Conservation (phyloP, 352 stramenopile genomes). For the Pythium sp. region DNA sequence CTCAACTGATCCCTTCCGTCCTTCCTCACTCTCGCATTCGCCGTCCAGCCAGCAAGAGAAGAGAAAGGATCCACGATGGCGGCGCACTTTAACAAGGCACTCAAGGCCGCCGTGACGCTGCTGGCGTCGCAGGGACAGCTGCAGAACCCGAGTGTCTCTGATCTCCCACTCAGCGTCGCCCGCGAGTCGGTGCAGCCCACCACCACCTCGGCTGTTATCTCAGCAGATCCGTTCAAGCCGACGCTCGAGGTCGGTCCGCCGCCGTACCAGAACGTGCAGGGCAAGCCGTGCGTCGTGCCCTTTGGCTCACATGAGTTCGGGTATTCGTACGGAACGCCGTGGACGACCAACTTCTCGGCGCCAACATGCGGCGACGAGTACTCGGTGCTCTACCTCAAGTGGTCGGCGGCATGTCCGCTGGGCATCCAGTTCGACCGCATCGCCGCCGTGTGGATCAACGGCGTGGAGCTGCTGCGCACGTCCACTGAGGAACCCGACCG, state of each 20-base stretch:
- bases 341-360: slow-evolving; percentile 32
- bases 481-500: slow-evolving; percentile 66
- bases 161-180: slow-evolving; percentile 3
- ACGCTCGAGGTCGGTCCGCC: slow-evolving; percentile 41
- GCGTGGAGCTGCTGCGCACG: slow-evolving; percentile 67
- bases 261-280: slow-evolving; percentile 40
- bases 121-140: slow-evolving; percentile 33
- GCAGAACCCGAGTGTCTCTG: slow-evolving; percentile 15
- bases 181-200: slow-evolving; percentile 10
- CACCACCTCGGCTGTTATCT: slow-evolving; percentile 3
- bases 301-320: slow-evolving; percentile 50
- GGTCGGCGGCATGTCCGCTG: slow-evolving; percentile 33
- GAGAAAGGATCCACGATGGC: slow-evolving; percentile 4
- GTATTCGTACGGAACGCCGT: slow-evolving; percentile 60
- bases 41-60: not conserved
- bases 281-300: slow-evolving; percentile 40
- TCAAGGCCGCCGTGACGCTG: slow-evolving; percentile 30
- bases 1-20: no score
- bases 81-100: slow-evolving; percentile 10
- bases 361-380: slow-evolving; percentile 43
- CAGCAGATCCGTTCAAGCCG: slow-evolving; percentile 19
- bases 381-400: slow-evolving; percentile 59
- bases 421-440: slow-evolving; percentile 74
- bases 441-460: slow-evolving; percentile 70
- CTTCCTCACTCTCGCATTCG: not conserved